Conservation (phyloP, 371 early-diverging fungal genomes). For the Rhizopus arrhizus region DNA sequence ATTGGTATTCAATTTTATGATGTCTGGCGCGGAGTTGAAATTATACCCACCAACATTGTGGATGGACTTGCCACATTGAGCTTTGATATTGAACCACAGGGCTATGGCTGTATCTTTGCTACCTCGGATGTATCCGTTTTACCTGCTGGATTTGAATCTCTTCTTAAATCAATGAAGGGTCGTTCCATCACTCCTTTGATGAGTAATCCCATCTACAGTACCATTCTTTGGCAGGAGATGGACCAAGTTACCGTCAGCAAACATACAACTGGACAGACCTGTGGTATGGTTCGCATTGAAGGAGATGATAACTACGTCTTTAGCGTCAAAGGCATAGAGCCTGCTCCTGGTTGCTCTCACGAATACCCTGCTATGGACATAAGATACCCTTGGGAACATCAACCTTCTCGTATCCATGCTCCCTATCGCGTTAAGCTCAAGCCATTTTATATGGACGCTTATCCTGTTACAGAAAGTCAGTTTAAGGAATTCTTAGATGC, state of each 20-base stretch:
- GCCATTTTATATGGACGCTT: constrained; percentile 34
- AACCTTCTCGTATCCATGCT: constrained; percentile 23
- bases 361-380: constrained; percentile 30
- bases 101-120: constrained; percentile 41
- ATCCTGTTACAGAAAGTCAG: constrained; percentile 33
- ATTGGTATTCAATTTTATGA: constrained; percentile 38
- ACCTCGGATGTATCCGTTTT: constrained; percentile 23
- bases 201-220: constrained; percentile 18
- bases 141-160: constrained; percentile 21
- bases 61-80: constrained; percentile 40
- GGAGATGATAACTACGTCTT: constrained; percentile 27
- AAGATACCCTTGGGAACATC: constrained; percentile 36
- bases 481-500: constrained; percentile 34
- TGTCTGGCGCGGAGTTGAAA: constrained; percentile 34
- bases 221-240: constrained; percentile 34
- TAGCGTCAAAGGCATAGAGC: constrained; percentile 19
- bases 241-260: constrained; percentile 28
- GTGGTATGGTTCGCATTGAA: constrained; percentile 37
- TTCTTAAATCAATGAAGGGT: constrained; percentile 15
- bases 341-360: constrained; percentile 8
- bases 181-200: constrained; percentile 20
- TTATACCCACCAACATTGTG: constrained; percentile 28
- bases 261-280: constrained; percentile 9
- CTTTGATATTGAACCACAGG: constrained; percentile 36
- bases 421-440: constrained; percentile 29